Base-by-base conservation (phyloP, 169 alveolate species). In the Besnoitia besnoiti region DNA sequence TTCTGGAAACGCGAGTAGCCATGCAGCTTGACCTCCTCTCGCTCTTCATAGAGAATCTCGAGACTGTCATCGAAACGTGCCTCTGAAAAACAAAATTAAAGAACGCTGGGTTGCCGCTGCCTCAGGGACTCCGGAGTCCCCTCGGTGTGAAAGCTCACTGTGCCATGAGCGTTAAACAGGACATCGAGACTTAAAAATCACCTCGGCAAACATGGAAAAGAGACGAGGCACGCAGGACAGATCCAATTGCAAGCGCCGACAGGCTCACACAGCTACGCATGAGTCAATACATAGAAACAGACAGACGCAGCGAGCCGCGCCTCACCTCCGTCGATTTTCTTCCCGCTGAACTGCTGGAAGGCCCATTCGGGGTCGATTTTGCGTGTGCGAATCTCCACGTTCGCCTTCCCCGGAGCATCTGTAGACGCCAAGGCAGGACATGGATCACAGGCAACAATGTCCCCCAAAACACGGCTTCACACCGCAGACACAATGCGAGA, bases 61-160 rank as follows among this genome's bases (percentile, higher is more conserved):
- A 77, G 87, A 24, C 59, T 30, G 59, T 77, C 87, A 39, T 77
- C 87, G 55, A 77, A 77, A 37, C 87, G 87, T n/a, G 87, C 87
- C 33, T 39, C 87, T 77, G 55, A 2, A 39, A 37, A 77, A 39
- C 14, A 37, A 39, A 40, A 55, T 0, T n/a, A n/a, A n/a, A n/a
- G n/a, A n/a, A n/a, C n/a, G n/a, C n/a, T n/a, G n/a, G n/a, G n/a
- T n/a, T n/a, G n/a, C n/a, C n/a, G n/a, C n/a, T n/a, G n/a, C n/a
- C n/a, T n/a, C n/a, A n/a, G n/a, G n/a, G n/a, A n/a, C n/a, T n/a
- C n/a, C n/a, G n/a, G n/a, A n/a, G n/a, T n/a, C n/a, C n/a, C n/a
- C n/a, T n/a, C n/a, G 24, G 24, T 24, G 24, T 16, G n/a, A 51
- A 51, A 16, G 67, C n/a, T 24, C 14, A 24, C 67, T 51, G 67